phyloP scores from a whole-genome alignment of 345 rosid genomes.

The Moricandia moricandioides region DNA sequence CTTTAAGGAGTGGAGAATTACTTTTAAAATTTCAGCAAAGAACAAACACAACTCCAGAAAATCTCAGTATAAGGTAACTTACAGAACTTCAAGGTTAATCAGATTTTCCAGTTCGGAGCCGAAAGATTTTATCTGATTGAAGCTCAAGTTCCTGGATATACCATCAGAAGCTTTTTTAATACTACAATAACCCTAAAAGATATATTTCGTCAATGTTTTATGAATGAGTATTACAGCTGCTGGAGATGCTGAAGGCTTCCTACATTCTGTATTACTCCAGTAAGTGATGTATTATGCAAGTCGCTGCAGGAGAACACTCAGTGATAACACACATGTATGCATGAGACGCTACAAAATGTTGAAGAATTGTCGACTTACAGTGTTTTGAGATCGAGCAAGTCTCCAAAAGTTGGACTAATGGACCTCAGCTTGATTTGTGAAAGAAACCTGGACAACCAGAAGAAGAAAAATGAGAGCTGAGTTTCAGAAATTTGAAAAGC shows the following conservation, averaged over 20 bases:
- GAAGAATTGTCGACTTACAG: slow-evolving; percentile 49
- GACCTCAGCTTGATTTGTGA: slow-evolving; percentile 71
- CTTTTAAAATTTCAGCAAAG: neutral
- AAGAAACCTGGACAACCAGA: slow-evolving; percentile 51
- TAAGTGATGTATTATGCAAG: slow-evolving; percentile 87
- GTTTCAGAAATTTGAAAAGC: slow-evolving; percentile 18
- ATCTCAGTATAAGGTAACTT: slow-evolving; percentile 38
- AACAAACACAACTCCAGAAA: neutral
- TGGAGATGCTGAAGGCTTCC: slow-evolving; percentile 76
- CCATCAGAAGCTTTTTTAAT: neutral
- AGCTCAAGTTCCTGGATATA: slow-evolving; percentile 77
- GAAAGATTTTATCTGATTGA: slow-evolving; percentile 67
- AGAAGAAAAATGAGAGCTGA: slow-evolving; percentile 6
- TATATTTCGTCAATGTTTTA: neutral
- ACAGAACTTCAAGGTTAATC: slow-evolving; percentile 75
- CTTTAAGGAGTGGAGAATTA: slow-evolving; percentile 34
- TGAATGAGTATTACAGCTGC: slow-evolving; percentile 54
- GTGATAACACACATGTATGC: neutral
- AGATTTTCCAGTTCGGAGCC: slow-evolving; percentile 62
- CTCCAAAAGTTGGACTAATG: slow-evolving; percentile 87
- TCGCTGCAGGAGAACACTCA: slow-evolving; percentile 46
- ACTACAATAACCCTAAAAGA: neutral
- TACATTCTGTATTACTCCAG: slow-evolving; percentile 74
- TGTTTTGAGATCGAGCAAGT: slow-evolving; percentile 75
- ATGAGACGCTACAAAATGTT: neutral